Evolutionary conservation across 2,329 filamentous ascomycete species (phyloP).

Genomic region (Calonectria pauciramosa): DNA sequence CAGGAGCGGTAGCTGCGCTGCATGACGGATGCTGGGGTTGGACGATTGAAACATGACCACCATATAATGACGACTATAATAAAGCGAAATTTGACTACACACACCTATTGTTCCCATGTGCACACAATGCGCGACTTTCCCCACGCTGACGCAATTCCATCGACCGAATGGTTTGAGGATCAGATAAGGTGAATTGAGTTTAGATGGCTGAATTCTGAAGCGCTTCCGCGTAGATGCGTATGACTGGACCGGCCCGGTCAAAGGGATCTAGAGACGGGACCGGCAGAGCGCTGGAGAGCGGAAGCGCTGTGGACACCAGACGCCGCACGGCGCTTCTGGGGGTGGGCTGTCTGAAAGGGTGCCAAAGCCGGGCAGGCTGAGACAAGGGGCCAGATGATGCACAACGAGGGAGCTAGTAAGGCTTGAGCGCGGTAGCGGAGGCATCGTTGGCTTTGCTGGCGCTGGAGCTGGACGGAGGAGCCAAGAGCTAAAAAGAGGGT

Average conservation of each 20-base stretch:
- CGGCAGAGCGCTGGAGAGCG: conserved; percentile 22
- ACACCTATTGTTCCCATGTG: neutral
- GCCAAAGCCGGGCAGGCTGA: conserved; percentile 22
- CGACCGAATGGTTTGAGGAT: conserved; percentile 9
- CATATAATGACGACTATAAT: conserved; percentile 16
- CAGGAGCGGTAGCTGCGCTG: conserved; percentile 3
- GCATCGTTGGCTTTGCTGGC: conserved; percentile 18
- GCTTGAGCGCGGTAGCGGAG: conserved; percentile 32
- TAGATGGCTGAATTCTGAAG: neutral
- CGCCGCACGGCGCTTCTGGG: neutral
- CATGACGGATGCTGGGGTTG: conserved; percentile 21
- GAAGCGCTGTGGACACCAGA: conserved; percentile 8
- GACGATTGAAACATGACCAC: conserved; percentile 27
- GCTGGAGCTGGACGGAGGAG: conserved; percentile 11
- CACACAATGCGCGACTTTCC: conserved; percentile 8
- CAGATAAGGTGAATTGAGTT: conserved; percentile 2
- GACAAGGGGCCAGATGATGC: conserved; percentile 32
- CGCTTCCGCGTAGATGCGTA: neutral
- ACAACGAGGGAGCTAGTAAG: conserved; percentile 21
- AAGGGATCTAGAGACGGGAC: conserved; percentile 32
- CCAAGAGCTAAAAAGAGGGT: conserved; percentile 29
- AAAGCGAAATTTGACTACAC: conserved; percentile 9
- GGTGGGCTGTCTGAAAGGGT: conserved; percentile 24
- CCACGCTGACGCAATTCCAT: neutral
- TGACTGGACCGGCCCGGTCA: conserved; percentile 43